Percentiles rank a stretch among this genome's conserved stretches.
These are phyloP conservation scores for Tephrocybe sp. DNA, from an alignment of 768 basidiomycete species.

Conservation along the genomic window DNA sequence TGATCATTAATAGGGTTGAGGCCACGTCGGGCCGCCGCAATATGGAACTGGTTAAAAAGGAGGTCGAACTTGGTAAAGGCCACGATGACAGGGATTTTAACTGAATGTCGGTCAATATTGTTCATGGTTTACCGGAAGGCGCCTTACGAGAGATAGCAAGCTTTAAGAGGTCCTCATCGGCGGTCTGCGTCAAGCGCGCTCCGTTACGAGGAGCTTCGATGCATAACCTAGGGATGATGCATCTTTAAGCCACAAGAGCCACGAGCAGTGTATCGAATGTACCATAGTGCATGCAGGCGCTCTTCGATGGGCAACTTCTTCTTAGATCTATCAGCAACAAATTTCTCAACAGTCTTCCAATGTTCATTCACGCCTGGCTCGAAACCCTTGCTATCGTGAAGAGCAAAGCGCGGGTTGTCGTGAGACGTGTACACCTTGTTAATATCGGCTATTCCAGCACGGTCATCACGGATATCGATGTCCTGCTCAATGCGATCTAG, in stretches of 20 bases:
- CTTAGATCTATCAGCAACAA: neutral
- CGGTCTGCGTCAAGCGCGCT: constrained; percentile 3
- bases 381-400: constrained; percentile 4
- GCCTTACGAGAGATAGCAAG: neutral
- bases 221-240: neutral
- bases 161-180: constrained; percentile 1
- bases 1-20: neutral
- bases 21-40: neutral
- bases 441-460: neutral
- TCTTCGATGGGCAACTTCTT: neutral
- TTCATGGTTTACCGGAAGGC: neutral
- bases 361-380: neutral
- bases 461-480: constrained; percentile 1
- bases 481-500: neutral
- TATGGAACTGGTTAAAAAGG: neutral
- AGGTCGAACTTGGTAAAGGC: constrained; percentile 4
- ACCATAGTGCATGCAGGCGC: constrained; percentile 4
- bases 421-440: neutral
- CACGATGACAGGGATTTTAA: constrained; percentile 2
- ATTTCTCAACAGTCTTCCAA: neutral
- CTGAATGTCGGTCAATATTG: neutral
- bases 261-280: neutral
- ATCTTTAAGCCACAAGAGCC: neutral
- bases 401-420: neutral
- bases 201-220: constrained; percentile 1